Conservation (phyloP, 139 green algal genomes). For the Coccomyxa sp. region DNA sequence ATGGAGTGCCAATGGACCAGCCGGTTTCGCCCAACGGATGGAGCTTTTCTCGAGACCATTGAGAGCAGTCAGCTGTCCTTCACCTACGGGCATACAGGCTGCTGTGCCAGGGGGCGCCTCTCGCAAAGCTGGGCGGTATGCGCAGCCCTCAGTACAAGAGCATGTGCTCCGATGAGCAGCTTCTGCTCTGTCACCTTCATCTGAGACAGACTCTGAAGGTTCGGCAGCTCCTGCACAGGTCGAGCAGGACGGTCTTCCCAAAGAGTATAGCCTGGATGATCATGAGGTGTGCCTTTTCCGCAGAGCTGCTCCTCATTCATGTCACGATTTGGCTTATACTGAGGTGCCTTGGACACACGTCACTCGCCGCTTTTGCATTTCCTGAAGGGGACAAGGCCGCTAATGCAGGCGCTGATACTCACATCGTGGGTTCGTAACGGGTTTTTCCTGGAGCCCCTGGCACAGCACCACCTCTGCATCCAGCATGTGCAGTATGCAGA, state of each 20-base stretch:
- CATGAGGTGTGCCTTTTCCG: constrained; percentile 12
- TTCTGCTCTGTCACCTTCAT: too few species aligned
- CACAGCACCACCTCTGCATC: not conserved
- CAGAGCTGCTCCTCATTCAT: too few species aligned
- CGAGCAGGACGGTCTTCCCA: constrained; percentile 15
- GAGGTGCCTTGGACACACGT: not conserved
- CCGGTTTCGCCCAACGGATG: not conserved
- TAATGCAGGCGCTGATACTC: not conserved
- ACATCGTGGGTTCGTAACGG: not conserved
- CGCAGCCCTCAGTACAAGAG: too few species aligned
- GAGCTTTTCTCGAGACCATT: not conserved
- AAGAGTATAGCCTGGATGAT: constrained; percentile 18
- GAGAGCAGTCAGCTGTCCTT: not conserved
- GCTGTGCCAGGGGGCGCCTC: not conserved
- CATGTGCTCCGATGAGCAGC: too few species aligned
- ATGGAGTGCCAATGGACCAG: not conserved
- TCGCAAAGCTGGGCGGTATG: not conserved
- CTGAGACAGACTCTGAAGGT: too few species aligned
- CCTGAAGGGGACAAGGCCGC: not conserved
- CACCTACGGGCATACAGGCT: not conserved
- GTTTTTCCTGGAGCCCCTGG: not conserved
- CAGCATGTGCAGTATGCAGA: too few species aligned
- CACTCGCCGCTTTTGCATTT: not conserved
- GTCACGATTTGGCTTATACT: too few species aligned
- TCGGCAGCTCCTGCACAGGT: constrained; percentile 8